These are phyloP conservation scores for Myriosclerotinia scirpicola DNA, from an alignment of 2,329 filamentous ascomycete species.

Conservation along the genomic window DNA sequence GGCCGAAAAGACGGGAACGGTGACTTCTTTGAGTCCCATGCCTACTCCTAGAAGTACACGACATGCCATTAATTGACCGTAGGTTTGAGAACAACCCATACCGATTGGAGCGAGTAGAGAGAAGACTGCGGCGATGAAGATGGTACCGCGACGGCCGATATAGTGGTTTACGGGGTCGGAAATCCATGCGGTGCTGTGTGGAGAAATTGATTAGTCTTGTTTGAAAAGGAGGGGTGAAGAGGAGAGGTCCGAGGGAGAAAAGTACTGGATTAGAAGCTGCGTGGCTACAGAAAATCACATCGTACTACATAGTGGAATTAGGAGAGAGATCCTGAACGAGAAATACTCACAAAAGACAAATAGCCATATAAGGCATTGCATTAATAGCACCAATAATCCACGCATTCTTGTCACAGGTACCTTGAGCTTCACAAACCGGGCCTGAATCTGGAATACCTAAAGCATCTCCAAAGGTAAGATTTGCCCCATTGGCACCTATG, in stretches of 20 bases:
- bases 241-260: not conserved
- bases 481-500: constrained; percentile 51
- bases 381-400: constrained; percentile 62
- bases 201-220: not conserved
- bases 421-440: constrained; percentile 25
- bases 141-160: constrained; percentile 61
- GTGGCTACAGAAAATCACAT: not conserved
- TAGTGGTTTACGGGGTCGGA: constrained; percentile 61
- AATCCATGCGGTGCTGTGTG: constrained; percentile 51
- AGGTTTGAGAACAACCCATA: constrained; percentile 57
- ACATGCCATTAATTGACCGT: constrained; percentile 56
- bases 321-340: not conserved
- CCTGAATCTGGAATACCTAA: constrained; percentile 44
- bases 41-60: constrained; percentile 60
- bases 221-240: not conserved
- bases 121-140: constrained; percentile 63
- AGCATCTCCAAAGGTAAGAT: constrained; percentile 47
- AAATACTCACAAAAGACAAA: constrained; percentile 48
- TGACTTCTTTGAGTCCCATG: constrained; percentile 59
- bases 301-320: not conserved
- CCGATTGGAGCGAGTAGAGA: constrained; percentile 62
- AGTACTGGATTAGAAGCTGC: not conserved
- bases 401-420: constrained; percentile 46
- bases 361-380: constrained; percentile 45
- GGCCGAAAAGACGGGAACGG: constrained; percentile 52